Conservation (phyloP, 495 filamentous ascomycete genomes). For the Cladorrhinum samala region DNA sequence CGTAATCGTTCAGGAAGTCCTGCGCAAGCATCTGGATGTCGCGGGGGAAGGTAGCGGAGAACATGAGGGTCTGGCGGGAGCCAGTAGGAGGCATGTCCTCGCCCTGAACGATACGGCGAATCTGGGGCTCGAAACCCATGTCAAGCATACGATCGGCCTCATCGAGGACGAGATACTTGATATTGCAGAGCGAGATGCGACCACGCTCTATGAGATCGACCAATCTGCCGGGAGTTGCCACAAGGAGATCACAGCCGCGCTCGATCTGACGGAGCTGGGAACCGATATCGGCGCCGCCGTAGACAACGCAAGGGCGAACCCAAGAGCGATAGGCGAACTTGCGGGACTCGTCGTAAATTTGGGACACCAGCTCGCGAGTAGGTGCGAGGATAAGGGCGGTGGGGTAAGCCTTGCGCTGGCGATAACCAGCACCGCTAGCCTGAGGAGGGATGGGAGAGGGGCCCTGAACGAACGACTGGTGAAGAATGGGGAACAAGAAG, state of each 20-base stretch:
- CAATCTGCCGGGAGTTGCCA: constrained; percentile 93
- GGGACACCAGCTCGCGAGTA: constrained; percentile 95
- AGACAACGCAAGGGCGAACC: constrained; percentile 97
- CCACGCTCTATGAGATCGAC: constrained; percentile 98
- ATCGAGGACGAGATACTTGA: constrained; percentile 98
- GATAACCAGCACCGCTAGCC: constrained; percentile 69
- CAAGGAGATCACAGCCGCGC: constrained; percentile 93
- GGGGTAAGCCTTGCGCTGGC: constrained; percentile 91
- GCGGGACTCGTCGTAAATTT: constrained; percentile 95
- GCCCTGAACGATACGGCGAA: constrained; percentile 94
- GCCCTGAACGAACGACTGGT: constrained; percentile 86
- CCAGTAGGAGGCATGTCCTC: constrained; percentile 92
- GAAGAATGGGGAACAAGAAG: constrained; percentile 97
- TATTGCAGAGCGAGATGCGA: constrained; percentile 90
- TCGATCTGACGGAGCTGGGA: constrained; percentile 96
- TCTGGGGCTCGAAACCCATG: constrained; percentile 99
- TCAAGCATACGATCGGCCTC: constrained; percentile 99
- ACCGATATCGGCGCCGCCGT: constrained; percentile 97
- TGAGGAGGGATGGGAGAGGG: constrained; percentile 61
- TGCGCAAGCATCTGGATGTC: constrained; percentile 98
- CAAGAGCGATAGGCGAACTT: constrained; percentile 99
- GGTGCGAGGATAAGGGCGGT: constrained; percentile 93
- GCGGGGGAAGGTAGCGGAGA: constrained; percentile 96
- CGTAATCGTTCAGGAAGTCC: constrained; percentile 96
- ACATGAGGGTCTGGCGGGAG: constrained; percentile 96